Percentiles rank a stretch among this genome's conserved stretches.
These are phyloP conservation scores for Blepharisma stoltei DNA, from an alignment of 73 alveolate genomes.

Conservation along the genomic window DNA sequence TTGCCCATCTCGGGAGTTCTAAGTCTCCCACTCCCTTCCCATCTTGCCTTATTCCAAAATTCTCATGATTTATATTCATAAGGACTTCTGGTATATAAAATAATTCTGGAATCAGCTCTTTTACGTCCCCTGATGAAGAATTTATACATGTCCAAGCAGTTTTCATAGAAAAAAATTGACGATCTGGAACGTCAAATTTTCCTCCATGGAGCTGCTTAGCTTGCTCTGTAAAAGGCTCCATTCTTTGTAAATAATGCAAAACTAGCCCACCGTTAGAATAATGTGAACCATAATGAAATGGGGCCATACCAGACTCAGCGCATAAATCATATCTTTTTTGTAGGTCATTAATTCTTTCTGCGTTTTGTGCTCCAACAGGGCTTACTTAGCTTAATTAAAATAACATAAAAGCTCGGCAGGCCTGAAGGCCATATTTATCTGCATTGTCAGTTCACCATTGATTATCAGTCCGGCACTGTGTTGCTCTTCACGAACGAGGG, in stretches of 20 bases:
- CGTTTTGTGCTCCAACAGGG: conserved; percentile 87
- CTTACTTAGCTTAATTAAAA: no score
- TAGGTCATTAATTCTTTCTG: conserved; percentile 55
- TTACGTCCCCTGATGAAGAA: conserved; percentile 84
- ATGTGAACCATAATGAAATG: conserved; percentile 90
- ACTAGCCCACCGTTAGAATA: conserved; percentile 94
- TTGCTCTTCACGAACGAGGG: no score
- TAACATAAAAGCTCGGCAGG: conserved; percentile 24
- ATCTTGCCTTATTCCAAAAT: conserved; percentile 70
- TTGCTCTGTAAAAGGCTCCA: conserved; percentile 89
- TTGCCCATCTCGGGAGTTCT: conserved; percentile 63
- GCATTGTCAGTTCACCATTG: conserved; percentile 75
- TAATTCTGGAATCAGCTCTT: conserved; percentile 96
- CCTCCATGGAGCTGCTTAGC: conserved; percentile 82
- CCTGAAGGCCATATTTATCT: conserved; percentile 50
- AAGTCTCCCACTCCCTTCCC: conserved; percentile 65
- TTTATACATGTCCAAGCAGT: conserved; percentile 71
- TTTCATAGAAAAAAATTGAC: conserved; percentile 78
- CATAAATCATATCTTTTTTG: conserved; percentile 28
- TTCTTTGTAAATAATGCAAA: conserved; percentile 78
- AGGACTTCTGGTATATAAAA: conserved; percentile 89
- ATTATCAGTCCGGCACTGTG: conserved; percentile 52
- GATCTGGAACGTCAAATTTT: conserved; percentile 87
- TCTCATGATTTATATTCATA: conserved; percentile 37
- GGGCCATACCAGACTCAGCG: not conserved